Conservation (phyloP, 1,284 basidiomycete genomes). For the Cutaneotrichosporon sp. region DNA sequence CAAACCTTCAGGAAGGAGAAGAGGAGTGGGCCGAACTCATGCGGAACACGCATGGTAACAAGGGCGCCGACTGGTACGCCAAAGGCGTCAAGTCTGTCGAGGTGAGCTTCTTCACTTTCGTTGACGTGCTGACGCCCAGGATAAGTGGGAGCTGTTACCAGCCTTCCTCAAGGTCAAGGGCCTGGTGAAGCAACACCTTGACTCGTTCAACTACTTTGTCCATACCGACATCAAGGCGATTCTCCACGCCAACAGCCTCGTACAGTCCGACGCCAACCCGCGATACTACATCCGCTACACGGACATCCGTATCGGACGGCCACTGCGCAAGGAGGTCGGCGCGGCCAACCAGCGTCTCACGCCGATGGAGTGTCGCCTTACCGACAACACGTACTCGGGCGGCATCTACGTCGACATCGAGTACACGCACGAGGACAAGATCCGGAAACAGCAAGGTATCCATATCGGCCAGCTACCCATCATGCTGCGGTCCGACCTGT, state of each 20-base stretch:
- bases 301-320: slow-evolving; percentile 87
- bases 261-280: slow-evolving; percentile 95
- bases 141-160: slow-evolving; percentile 94
- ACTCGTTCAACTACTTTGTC: slow-evolving; percentile 99
- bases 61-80: slow-evolving; percentile 41
- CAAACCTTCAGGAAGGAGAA: slow-evolving; percentile 28
- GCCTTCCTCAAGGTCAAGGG: slow-evolving; percentile 95
- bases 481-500: slow-evolving; percentile 95
- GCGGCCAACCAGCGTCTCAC: slow-evolving; percentile 62
- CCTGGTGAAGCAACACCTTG: slow-evolving; percentile 98
- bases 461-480: slow-evolving; percentile 91
- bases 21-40: slow-evolving; percentile 47
- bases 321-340: slow-evolving; percentile 80
- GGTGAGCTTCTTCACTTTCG: slow-evolving; percentile 32
- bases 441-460: slow-evolving; percentile 76
- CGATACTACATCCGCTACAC: slow-evolving; percentile 96
- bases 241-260: slow-evolving; percentile 84
- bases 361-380: slow-evolving; percentile 94
- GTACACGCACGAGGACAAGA: slow-evolving; percentile 87
- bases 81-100: slow-evolving; percentile 54
- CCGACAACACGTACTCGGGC: slow-evolving; percentile 93
- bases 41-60: slow-evolving; percentile 32
- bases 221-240: slow-evolving; percentile 97
- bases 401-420: slow-evolving; percentile 93
- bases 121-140: slow-evolving; percentile 52